Conservation (phyloP, 768 basidiomycete species). For the Ephemerocybe angulata region DNA sequence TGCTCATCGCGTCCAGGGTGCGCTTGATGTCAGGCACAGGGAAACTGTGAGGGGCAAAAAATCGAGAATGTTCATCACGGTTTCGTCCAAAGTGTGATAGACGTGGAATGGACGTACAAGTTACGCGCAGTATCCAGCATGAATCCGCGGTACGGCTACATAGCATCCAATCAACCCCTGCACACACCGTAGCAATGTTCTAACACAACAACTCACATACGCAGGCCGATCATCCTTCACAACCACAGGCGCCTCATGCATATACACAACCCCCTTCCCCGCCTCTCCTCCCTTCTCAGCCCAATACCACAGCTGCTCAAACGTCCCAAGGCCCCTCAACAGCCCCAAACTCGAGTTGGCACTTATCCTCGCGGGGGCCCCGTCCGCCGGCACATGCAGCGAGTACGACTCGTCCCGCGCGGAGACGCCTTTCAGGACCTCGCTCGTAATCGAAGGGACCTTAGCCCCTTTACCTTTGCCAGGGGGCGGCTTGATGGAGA, state of each 20-base stretch:
- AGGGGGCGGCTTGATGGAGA: too few species aligned
- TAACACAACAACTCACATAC: constrained; percentile 43
- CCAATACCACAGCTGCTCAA: constrained; percentile 68
- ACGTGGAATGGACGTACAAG: constrained; percentile 43
- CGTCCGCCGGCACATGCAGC: constrained; percentile 51
- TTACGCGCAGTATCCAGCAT: constrained; percentile 81
- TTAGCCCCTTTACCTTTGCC: too few species aligned
- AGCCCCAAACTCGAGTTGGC: constrained; percentile 68
- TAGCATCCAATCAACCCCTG: background rate
- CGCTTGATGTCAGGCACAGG: constrained; percentile 61
- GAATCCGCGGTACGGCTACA: constrained; percentile 68
- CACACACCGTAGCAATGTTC: background rate
- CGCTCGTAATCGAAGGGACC: constrained; percentile 48
- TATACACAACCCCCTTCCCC: constrained; percentile 49
- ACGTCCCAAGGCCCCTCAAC: constrained; percentile 73
- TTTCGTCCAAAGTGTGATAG: background rate
- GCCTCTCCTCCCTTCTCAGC: constrained; percentile 20
- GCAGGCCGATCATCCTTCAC: constrained; percentile 60
- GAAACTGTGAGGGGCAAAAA: constrained; percentile 40
- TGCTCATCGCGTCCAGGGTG: constrained; percentile 73
- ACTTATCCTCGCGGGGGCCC: constrained; percentile 47
- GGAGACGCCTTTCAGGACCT: constrained; percentile 48
- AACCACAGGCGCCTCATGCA: constrained; percentile 50
- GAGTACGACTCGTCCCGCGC: constrained; percentile 57
- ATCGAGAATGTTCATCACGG: background rate